These are phyloP conservation scores for Nelumbo lutea DNA, from an alignment of 164 flowering plant species.

Conservation along the genomic window DNA sequence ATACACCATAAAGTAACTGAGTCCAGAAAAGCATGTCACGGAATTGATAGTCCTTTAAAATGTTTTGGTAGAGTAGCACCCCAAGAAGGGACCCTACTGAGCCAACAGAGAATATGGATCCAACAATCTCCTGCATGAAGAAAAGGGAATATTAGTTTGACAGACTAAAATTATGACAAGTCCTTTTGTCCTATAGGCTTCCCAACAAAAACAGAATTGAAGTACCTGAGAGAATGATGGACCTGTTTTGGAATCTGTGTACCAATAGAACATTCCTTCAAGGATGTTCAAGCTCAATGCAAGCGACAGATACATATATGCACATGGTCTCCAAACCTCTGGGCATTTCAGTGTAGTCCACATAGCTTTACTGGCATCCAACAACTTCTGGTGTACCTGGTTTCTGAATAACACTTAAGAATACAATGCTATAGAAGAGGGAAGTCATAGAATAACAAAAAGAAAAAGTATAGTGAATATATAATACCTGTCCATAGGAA, in stretches of 20 bases:
- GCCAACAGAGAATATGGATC: conserved; percentile 71
- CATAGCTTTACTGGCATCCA: conserved; percentile 71
- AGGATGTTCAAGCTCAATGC: conserved; percentile 64
- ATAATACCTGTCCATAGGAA: conserved; percentile 54
- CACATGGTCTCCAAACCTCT: conserved; percentile 88
- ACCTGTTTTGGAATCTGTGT: conserved; percentile 69
- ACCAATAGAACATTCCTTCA: conserved; percentile 97
- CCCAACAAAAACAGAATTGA: background rate
- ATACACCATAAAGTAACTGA: conserved; percentile 59
- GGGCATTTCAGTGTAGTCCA: conserved; percentile 70
- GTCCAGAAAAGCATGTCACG: conserved; percentile 75
- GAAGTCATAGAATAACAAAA: background rate
- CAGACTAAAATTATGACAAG: background rate
- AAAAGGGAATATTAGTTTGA: background rate
- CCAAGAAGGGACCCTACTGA: conserved; percentile 80
- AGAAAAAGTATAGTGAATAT: background rate
- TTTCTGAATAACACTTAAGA: conserved; percentile 1
- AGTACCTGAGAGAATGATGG: conserved; percentile 89
- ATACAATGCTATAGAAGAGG: background rate
- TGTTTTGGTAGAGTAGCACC: conserved; percentile 65
- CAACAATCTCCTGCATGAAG: conserved; percentile 61
- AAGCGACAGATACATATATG: conserved; percentile 82
- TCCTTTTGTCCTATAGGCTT: background rate
- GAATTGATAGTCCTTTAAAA: conserved; percentile 66
- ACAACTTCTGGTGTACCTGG: conserved; percentile 63